Evolutionary conservation across 176 grass and related monocot species (phyloP).

Genomic region (Otatea glauca): DNA sequence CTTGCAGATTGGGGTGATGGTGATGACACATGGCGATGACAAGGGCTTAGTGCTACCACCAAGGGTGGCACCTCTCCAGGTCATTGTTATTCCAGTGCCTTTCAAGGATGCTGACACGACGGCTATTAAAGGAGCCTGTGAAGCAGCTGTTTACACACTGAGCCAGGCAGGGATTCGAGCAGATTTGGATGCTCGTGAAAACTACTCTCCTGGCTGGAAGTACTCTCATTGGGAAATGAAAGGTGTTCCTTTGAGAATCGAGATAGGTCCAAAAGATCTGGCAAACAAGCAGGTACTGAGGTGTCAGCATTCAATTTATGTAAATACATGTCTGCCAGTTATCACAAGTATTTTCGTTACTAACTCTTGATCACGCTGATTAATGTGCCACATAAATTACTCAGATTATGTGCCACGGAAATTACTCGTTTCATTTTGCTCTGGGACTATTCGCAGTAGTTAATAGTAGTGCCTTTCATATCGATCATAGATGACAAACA

Average conservation of each 20-base stretch:
- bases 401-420: constrained; percentile 17
- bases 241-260: constrained; percentile 92
- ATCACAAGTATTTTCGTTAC: background rate
- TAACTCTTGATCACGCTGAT: background rate
- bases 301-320: constrained; percentile 3
- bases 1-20: constrained; percentile 83
- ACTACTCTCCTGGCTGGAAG: constrained; percentile 98
- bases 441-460: constrained; percentile 24
- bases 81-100: constrained; percentile 85
- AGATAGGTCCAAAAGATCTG: constrained; percentile 97
- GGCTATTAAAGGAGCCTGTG: constrained; percentile 77
- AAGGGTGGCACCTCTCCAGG: constrained; percentile 81
- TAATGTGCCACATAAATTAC: background rate
- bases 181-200: constrained; percentile 77
- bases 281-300: constrained; percentile 81
- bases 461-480: constrained; percentile 10
- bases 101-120: constrained; percentile 91
- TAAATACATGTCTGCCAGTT: constrained; percentile 4
- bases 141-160: constrained; percentile 62
- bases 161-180: constrained; percentile 62
- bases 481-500: background rate
- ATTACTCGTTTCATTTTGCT: constrained; percentile 3
- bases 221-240: constrained; percentile 99
- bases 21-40: constrained; percentile 97
- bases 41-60: constrained; percentile 96